Conservation (phyloP, 2,329 filamentous ascomycete genomes). For the Colletotrichum tofieldiae region DNA sequence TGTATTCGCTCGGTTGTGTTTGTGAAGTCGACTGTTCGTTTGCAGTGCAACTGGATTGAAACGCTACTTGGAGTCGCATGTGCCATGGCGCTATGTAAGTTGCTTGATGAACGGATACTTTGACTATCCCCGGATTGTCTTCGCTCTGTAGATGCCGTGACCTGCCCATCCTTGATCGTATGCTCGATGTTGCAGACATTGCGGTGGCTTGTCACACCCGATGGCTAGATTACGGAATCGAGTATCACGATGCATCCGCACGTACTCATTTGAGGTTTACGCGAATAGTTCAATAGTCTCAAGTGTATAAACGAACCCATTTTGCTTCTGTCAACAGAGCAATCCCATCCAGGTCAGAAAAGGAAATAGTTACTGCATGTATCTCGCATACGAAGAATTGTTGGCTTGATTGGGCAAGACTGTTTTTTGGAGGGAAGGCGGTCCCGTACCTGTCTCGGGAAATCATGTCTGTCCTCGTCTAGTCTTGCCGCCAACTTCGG, state of each 20-base stretch:
- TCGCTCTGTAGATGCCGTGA: too few species aligned
- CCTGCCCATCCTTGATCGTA: too few species aligned
- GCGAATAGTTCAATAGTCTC: background rate
- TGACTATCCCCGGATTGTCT: too few species aligned
- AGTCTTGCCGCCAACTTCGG: slow-evolving; percentile 17
- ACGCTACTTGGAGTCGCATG: too few species aligned
- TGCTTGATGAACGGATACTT: too few species aligned
- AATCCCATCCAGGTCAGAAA: background rate
- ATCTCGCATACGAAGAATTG: background rate
- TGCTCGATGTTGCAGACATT: too few species aligned
- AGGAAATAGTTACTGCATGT: background rate
- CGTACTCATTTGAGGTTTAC: background rate
- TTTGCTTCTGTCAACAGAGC: background rate
- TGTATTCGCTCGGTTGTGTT: background rate
- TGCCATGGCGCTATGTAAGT: too few species aligned
- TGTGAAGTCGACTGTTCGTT: background rate
- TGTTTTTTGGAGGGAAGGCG: background rate
- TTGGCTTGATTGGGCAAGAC: background rate
- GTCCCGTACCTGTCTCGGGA: background rate
- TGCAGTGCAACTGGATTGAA: background rate
- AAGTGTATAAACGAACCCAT: background rate
- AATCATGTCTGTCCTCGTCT: slow-evolving; percentile 9
- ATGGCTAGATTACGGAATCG: too few species aligned
- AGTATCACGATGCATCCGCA: background rate
- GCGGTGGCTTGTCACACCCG: too few species aligned